A percentile compares a stretch with the other conserved stretches of the same genome.
Evolutionary conservation across 768 basidiomycete genomes (phyloP).

Genomic region (Rhizopogon salebrosus): DNA sequence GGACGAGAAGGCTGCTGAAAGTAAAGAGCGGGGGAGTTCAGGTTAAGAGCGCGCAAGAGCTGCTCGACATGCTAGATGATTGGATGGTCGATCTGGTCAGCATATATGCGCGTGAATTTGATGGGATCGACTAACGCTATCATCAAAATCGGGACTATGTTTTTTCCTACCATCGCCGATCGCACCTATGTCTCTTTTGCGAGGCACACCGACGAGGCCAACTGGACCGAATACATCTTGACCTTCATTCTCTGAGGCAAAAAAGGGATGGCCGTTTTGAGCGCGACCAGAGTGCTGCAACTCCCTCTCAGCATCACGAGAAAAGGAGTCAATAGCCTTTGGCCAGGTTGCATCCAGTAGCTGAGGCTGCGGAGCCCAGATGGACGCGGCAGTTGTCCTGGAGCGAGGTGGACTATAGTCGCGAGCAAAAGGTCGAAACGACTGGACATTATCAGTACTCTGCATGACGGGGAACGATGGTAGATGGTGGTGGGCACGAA

Average conservation of each 20-base stretch:
- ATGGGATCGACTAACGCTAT: slow-evolving; percentile 30
- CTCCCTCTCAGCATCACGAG: slow-evolving; percentile 43
- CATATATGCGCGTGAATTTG: slow-evolving; percentile 23
- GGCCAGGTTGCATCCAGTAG: slow-evolving; percentile 66
- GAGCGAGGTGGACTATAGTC: slow-evolving; percentile 36
- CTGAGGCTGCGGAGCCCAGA: slow-evolving; percentile 82
- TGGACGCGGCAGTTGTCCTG: slow-evolving; percentile 48
- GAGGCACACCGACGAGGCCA: slow-evolving; percentile 29
- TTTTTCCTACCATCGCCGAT: slow-evolving; percentile 79
- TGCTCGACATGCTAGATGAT: slow-evolving; percentile 69
- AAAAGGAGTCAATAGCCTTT: slow-evolving; percentile 56
- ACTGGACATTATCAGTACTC: slow-evolving; percentile 14
- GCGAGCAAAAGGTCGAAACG: slow-evolving; percentile 31
- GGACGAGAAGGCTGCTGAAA: slow-evolving; percentile 38
- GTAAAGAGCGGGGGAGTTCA: slow-evolving; percentile 66
- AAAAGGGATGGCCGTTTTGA: slow-evolving; percentile 21
- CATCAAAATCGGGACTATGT: slow-evolving; percentile 49
- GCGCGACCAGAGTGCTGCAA: slow-evolving; percentile 17
- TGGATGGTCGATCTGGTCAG: slow-evolving; percentile 6
- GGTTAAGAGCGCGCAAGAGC: slow-evolving; percentile 71
- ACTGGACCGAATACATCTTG: slow-evolving; percentile 68
- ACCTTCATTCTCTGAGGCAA: slow-evolving; percentile 25
- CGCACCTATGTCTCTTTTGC: slow-evolving; percentile 57
- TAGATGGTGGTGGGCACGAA: slow-evolving; percentile 37
- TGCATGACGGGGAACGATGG: slow-evolving; percentile 24